phyloP scores from a whole-genome alignment of 1,139 yeast genomes.

The Diutina sp. region DNA sequence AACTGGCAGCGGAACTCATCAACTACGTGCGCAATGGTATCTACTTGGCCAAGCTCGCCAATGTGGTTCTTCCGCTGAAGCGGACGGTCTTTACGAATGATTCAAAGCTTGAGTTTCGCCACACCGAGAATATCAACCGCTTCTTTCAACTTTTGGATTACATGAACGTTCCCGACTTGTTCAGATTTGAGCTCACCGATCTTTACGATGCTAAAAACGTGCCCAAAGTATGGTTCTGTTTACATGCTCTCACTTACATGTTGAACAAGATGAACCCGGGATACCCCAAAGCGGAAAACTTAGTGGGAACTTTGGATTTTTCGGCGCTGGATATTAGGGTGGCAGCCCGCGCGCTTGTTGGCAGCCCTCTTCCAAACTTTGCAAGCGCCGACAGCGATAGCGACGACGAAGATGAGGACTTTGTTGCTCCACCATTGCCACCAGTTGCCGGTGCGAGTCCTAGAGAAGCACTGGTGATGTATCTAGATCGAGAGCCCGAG shows the following conservation, averaged over 20 bases:
- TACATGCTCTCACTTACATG: slow-evolving; percentile 77
- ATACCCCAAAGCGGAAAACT: slow-evolving; percentile 18
- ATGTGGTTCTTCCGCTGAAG: slow-evolving; percentile 58
- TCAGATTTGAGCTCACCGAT: slow-evolving; percentile 84
- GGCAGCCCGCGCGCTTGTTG: slow-evolving; percentile 57
- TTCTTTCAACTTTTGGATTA: slow-evolving; percentile 64
- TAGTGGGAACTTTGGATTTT: slow-evolving; percentile 54
- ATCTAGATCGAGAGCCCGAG: not conserved
- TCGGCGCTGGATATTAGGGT: slow-evolving; percentile 52
- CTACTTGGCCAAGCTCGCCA: slow-evolving; percentile 66
- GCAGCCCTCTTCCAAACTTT: slow-evolving; percentile 53
- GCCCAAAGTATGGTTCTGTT: slow-evolving; percentile 88
- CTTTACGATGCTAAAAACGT: slow-evolving; percentile 84
- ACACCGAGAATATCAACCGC: slow-evolving; percentile 83
- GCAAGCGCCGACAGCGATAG: slow-evolving; percentile 26
- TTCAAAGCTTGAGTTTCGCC: slow-evolving; percentile 63
- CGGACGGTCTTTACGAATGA: slow-evolving; percentile 30
- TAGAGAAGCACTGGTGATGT: not conserved
- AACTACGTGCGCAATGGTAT: slow-evolving; percentile 69
- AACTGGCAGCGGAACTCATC: slow-evolving; percentile 39
- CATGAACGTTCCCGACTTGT: slow-evolving; percentile 72
- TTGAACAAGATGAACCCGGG: not conserved
- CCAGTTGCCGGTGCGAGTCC: not conserved
- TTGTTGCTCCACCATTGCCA: not conserved
- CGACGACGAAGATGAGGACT: not conserved